Evolutionary conservation across 2,329 filamentous ascomycete genomes (phyloP), one percentile per base, ranked within the genome.

Genomic region (Magnaporthiopsis rhizophila): DNA sequence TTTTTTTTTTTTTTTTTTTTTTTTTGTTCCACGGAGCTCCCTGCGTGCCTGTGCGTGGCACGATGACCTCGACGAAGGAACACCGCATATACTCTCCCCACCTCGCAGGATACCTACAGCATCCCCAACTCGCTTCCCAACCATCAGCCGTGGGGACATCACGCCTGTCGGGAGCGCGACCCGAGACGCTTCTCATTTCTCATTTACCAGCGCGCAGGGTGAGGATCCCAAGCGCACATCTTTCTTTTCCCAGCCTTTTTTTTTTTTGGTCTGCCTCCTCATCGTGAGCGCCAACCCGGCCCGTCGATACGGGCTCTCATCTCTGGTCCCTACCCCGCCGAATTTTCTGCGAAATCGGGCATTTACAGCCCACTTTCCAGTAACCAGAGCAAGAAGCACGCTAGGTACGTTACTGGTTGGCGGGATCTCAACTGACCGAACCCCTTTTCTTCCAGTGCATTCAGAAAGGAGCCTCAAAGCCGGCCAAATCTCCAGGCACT

Each of bases 51-150:
- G n/a, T n/a, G 21, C 45, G 21, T 21, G 18, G 65, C 65, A 64
- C 59, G 56, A 64, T 63, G 58, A 64, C 58, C 58, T 60, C 58
- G 58, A 34, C 26, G 5, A 34, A 32, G 26, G 21, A 60, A 36
- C 30, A 18, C 21, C 8, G 45, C 45, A 53, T 53, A 7, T 53
- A 7, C 45, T 3, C n/a, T 53, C 45, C 45, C 45, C 45, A 53
- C 45, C 45, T 53, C 45, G 45, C 21, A n/a, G 45, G 7, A 24
- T 21, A 21, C 45, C n/a, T 24, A 53, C n/a, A 53, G 9, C 45
- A n/a, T 24, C 21, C 45, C 18, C 45, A 53, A 53, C n/a, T 53
- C 45, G 24, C 30, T 18, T 24, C 45, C n/a, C 38, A 45, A 18
- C 38, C 15, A 45, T 12, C 11, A 1, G 13, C 38, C 38, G 38